These are phyloP conservation scores for Acorus calamus DNA, from an alignment of 106 monocot species.

Conservation along the genomic window DNA sequence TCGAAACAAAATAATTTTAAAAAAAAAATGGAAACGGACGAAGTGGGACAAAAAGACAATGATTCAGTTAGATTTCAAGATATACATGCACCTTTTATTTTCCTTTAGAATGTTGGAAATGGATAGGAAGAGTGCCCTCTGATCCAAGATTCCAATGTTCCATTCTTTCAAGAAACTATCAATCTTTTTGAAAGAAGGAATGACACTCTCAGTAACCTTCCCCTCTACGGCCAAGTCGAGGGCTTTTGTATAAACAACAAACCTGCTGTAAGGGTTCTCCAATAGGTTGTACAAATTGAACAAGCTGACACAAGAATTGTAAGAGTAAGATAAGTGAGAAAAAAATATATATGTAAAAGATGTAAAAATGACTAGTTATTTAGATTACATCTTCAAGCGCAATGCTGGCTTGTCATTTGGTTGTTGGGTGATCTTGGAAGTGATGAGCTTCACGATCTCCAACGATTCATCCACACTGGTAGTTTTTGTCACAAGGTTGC, in stretches of 20 bases:
- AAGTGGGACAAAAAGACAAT: neutral
- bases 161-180: slow-evolving; percentile 76
- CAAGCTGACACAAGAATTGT: slow-evolving; percentile 40
- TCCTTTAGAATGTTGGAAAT: slow-evolving; percentile 84
- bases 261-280: slow-evolving; percentile 63
- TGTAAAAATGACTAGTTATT: neutral
- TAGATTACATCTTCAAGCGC: slow-evolving; percentile 73
- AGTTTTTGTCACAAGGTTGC: slow-evolving; percentile 62
- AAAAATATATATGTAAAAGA: neutral
- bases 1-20: neutral
- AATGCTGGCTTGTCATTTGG: slow-evolving; percentile 73
- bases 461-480: slow-evolving; percentile 60
- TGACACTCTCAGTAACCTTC: slow-evolving; percentile 65
- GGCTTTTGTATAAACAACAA: slow-evolving; percentile 72
- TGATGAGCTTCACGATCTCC: slow-evolving; percentile 80
- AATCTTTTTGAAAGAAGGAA: slow-evolving; percentile 82
- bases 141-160: slow-evolving; percentile 63
- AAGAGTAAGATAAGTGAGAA: slow-evolving; percentile 7
- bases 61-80: neutral
- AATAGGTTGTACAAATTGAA: slow-evolving; percentile 92
- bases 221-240: slow-evolving; percentile 60
- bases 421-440: slow-evolving; percentile 66
- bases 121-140: slow-evolving; percentile 66
- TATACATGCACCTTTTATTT: slow-evolving; percentile 49
- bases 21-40: neutral